Evolutionary conservation across 768 basidiomycete genomes (phyloP).

Genomic region (Tricholoma hemisulphureum): DNA sequence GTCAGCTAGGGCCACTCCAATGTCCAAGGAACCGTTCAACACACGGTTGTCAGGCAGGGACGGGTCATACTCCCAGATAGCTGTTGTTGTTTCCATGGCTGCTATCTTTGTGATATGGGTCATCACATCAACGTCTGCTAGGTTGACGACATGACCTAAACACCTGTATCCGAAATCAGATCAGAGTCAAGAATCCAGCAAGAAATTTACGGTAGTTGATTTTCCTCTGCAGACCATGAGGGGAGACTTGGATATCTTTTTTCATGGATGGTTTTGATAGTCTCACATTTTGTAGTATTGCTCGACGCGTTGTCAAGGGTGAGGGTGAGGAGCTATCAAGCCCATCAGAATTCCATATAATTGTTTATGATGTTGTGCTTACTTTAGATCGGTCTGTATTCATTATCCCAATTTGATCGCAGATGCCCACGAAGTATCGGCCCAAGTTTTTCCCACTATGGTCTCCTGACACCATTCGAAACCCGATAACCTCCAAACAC

Average conservation of each 20-base stretch:
- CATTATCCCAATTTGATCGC: conserved; percentile 24
- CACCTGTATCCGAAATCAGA: too few relatives aligned
- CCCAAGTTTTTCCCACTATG: conserved; percentile 30
- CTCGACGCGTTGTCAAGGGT: conserved; percentile 23
- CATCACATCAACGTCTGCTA: too few relatives aligned
- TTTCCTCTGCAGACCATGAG: conserved; percentile 13
- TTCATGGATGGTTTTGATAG: conserved; percentile 12
- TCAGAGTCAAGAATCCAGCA: too few relatives aligned
- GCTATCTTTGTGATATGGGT: too few relatives aligned
- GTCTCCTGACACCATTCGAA: conserved; percentile 17
- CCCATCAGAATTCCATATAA: background rate
- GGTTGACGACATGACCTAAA: too few relatives aligned
- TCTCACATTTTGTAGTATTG: conserved; percentile 19
- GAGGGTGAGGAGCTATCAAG: conserved; percentile 15
- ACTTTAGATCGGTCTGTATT: conserved; percentile 20
- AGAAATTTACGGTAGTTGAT: too few relatives aligned
- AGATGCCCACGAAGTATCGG: conserved; percentile 21
- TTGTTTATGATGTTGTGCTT: background rate
- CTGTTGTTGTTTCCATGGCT: too few relatives aligned
- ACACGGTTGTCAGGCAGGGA: too few relatives aligned
- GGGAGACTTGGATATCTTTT: background rate
- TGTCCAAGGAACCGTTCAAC: too few relatives aligned
- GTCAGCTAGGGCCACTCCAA: too few relatives aligned
- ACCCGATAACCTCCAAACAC: conserved; percentile 19
- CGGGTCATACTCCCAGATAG: background rate